These are phyloP conservation scores for Perkinsus olseni DNA, from an alignment of 169 alveolate species.

Conservation along the genomic window DNA sequence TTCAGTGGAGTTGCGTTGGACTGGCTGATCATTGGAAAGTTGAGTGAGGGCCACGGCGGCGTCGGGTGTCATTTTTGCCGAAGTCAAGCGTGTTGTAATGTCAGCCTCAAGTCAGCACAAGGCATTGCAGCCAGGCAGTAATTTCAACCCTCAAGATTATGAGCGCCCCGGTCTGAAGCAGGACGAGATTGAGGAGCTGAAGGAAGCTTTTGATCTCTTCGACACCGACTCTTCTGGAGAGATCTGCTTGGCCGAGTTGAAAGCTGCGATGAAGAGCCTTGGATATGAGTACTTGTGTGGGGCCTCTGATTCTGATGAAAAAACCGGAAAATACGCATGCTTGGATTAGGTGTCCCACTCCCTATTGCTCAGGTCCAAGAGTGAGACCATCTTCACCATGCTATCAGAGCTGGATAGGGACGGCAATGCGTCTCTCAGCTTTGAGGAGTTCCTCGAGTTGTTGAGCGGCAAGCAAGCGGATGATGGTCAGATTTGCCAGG, in stretches of 20 bases:
- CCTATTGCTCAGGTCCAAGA: neutral
- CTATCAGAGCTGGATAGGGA: neutral
- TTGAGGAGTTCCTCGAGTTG: constrained; percentile 5
- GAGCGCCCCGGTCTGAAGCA: constrained; percentile 1
- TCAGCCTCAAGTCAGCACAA: no score
- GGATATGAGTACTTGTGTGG: neutral
- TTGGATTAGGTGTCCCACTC: no score
- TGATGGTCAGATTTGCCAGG: neutral
- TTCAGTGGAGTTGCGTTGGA: no score
- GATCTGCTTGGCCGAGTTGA: neutral
- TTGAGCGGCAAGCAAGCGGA: neutral
- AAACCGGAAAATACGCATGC: no score
- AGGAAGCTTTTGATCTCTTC: constrained; percentile 81
- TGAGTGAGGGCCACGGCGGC: no score
- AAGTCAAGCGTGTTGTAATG: neutral
- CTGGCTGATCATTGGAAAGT: no score
- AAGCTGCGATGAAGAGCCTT: neutral
- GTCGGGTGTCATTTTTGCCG: no score
- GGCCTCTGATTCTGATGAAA: no score
- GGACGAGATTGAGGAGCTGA: constrained; percentile 70
- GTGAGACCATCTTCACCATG: constrained; percentile 8
- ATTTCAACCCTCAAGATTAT: neutral
- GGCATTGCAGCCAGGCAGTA: neutral
- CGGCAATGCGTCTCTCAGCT: neutral
- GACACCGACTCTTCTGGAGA: constrained; percentile 65